These are phyloP conservation scores for Trichosporon sp. DNA, from an alignment of 1,284 basidiomycete species.

Conservation along the genomic window DNA sequence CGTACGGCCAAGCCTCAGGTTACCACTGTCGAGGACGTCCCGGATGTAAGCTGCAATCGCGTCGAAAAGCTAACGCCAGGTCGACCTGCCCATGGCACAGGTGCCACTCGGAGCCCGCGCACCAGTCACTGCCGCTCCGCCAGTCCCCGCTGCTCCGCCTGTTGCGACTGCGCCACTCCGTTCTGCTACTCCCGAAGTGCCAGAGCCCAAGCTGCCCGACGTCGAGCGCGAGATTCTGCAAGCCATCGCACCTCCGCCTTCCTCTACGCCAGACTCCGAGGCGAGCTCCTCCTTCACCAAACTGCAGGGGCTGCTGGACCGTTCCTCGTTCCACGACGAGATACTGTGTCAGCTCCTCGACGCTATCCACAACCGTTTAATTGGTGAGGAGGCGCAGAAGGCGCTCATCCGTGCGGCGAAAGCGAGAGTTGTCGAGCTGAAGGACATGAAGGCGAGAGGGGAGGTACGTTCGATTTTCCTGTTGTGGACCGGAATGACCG, in stretches of 20 bases:
- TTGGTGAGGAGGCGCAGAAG: constrained; percentile 54
- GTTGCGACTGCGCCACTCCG: background rate
- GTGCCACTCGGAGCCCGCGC: background rate
- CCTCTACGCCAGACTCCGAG: background rate
- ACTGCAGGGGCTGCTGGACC: constrained; percentile 45
- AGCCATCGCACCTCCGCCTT: too few species aligned
- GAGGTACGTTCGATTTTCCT: constrained; percentile 26
- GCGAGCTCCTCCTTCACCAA: constrained; percentile 47
- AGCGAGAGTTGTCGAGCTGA: constrained; percentile 52
- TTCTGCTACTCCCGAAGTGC: background rate
- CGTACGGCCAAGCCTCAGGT: background rate
- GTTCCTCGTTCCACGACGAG: constrained; percentile 55
- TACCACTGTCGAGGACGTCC: background rate
- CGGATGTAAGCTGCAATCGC: background rate
- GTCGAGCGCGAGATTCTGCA: background rate
- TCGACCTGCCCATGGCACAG: background rate
- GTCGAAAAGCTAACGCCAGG: background rate
- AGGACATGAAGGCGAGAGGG: constrained; percentile 39
- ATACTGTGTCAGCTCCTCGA: constrained; percentile 54
- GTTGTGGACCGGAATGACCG: too few species aligned
- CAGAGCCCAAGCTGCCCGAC: background rate
- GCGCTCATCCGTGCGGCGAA: constrained; percentile 52
- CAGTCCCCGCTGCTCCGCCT: background rate
- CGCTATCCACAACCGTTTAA: constrained; percentile 49
- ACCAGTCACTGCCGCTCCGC: background rate